Evolutionary conservation across 371 early-diverging fungal species (phyloP), one percentile per base, ranked within the genome.

Genomic region (Umbelopsis sp.): DNA sequence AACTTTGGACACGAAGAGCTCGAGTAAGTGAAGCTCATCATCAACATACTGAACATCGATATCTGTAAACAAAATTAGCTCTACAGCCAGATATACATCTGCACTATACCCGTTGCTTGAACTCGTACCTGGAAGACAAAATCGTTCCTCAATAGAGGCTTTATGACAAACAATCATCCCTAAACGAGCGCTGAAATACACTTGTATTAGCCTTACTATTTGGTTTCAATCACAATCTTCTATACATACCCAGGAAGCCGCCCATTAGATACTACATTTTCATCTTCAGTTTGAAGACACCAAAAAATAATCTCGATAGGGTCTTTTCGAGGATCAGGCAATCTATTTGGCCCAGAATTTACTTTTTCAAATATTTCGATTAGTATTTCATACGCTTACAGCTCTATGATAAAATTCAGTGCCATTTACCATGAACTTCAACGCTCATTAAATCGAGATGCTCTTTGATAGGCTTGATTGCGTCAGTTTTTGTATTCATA

Each of bases 241-340:
- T 35, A 35, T 35, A 18, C 12, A 35, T 77, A 84, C 32, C 83
- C 88, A 9, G 73, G 63, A 51, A 76, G 74, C 63, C 72, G 77
- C 3, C 89, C 87, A 63, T 87, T 87, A 14, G 69, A 71, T 7
- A 63, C 4, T 44, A 83, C 65, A 20, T 71, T 20, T 22, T 63
- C 71, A 51, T 80, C 77, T 62, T 81, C 78, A 0, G 80, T 80
- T 66, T 79, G 74, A 10, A 92, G 66, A 68, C 89, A 89, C 79
- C 86, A 93, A 66, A 90, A 86, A 0, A 89, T 65, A 4, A 74
- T 45, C n/a, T 75, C 65, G 4, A 93, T 76, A 3, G 81, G 65
- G 66, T 92, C 90, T 7, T 72, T 63, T 12, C 25, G 65, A 18
- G 91, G 90, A 74, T 90, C 86, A 5, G 93, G 93, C 2, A 86